Base-by-base conservation (phyloP, 441 rosid genomes). In the Pelargonium myrrhifolium region DNA sequence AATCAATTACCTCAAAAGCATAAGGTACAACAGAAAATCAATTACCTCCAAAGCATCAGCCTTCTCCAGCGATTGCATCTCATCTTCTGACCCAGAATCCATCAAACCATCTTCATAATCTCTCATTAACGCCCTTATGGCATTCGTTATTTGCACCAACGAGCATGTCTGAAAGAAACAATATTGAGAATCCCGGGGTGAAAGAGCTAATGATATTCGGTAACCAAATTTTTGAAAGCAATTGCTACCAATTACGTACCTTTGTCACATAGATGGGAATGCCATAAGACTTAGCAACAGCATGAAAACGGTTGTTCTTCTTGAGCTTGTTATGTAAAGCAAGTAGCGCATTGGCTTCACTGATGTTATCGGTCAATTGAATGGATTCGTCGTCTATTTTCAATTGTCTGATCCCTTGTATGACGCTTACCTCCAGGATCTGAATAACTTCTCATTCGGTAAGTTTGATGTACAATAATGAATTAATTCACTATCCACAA, bases 11-110 rank as follows among this genome's bases (percentile, higher is more conserved):
- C 91, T 93, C 98, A 22, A 87, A 67, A 65, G 98, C 93, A 71
- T 93, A 20, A 20, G 31, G 20, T 28, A 14, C 22, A 55, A 42
- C n/a, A 64, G 63, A 47, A 49, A 71, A 53, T 22, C 43, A 14
- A 58, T 76, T 65, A 93, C 98, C 91, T 93, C 98, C 28, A 87
- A 68, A 65, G 98, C 93, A 71, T 93, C 97, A 72, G 72, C 80
- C 82, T 82, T 87, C 78, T 88, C 96, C 12, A 77, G 81, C 18
- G 62, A 79, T 71, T 82, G 84, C 11, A 76, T 80, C 66, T 74
- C 73, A 65, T 79, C 84, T 67, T 83, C 86, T 63, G 83, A 71
- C 65, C 77, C 78, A 68, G 76, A 76, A 73, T 84, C 86, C 74
- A 80, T 77, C n/a, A 76, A 72, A 49, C 75, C 81, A 20, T 76